Conservation (phyloP, 1,284 basidiomycete species). For the Malassezia equina region DNA sequence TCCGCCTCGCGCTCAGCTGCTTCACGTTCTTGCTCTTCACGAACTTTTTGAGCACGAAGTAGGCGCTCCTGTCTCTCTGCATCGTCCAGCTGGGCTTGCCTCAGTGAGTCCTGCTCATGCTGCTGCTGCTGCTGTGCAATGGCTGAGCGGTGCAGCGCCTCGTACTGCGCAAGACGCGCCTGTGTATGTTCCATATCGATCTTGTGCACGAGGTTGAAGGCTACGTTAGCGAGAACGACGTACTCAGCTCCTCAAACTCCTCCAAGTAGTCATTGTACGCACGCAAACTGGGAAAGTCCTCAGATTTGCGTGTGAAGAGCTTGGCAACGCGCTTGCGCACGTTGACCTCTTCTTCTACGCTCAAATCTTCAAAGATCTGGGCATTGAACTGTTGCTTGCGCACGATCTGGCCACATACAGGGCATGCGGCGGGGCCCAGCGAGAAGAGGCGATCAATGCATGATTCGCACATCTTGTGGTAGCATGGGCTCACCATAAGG, state of each 20-base stretch:
- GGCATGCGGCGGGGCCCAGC: slow-evolving; percentile 90
- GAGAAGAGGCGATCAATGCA: slow-evolving; percentile 96
- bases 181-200: slow-evolving; percentile 77
- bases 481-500: slow-evolving; percentile 84
- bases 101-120: slow-evolving; percentile 31
- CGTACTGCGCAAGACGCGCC: slow-evolving; percentile 66
- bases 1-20: slow-evolving; percentile 25
- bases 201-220: slow-evolving; percentile 90
- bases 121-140: slow-evolving; percentile 28
- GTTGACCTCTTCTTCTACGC: slow-evolving; percentile 90
- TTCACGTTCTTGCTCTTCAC: slow-evolving; percentile 32
- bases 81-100: slow-evolving; percentile 28
- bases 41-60: slow-evolving; percentile 27
- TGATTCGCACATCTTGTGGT: slow-evolving; percentile 74
- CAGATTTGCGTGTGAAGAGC: slow-evolving; percentile 71
- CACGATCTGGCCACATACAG: slow-evolving; percentile 77
- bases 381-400: slow-evolving; percentile 87
- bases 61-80: slow-evolving; percentile 25
- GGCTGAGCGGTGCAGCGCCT: slow-evolving; percentile 49
- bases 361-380: slow-evolving; percentile 92
- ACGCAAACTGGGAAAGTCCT: slow-evolving; percentile 72
- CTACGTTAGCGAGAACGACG: slow-evolving; percentile 52
- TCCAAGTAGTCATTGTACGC: slow-evolving; percentile 95
- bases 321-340: slow-evolving; percentile 75
- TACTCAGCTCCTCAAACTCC: slow-evolving; percentile 87